Conservation (phyloP, 257 asterid species). For the Plantago elongata region DNA sequence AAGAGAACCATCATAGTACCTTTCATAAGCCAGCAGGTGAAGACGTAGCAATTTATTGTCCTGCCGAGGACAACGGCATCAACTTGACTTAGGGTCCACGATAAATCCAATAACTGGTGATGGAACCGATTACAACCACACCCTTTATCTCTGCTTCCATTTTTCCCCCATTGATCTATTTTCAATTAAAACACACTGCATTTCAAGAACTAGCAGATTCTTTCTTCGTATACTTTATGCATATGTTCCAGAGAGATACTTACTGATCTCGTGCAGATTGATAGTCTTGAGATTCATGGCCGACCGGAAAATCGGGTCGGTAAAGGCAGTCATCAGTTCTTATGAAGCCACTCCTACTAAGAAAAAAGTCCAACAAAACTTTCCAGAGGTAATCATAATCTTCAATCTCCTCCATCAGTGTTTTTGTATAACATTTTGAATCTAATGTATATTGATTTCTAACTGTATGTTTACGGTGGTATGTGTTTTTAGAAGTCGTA, state of each 20-base stretch:
- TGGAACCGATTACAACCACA: conserved; percentile 54
- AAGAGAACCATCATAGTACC: too few relatives aligned
- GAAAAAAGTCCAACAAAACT: conserved; percentile 26
- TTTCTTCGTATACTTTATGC: background rate
- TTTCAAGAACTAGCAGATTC: background rate
- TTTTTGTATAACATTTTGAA: background rate
- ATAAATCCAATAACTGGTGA: conserved; percentile 45
- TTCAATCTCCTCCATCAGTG: background rate
- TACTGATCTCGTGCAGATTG: too few relatives aligned
- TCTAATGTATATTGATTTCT: background rate
- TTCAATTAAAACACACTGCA: conserved; percentile 1
- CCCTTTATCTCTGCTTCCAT: conserved; percentile 23
- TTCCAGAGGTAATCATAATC: conserved; percentile 38
- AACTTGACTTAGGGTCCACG: conserved; percentile 25
- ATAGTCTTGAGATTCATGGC: conserved; percentile 17
- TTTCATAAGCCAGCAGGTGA: too few relatives aligned
- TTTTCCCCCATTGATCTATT: background rate
- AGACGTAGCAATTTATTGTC: too few relatives aligned
- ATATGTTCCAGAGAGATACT: too few relatives aligned
- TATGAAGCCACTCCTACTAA: conserved; percentile 28
- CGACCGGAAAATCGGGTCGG: conserved; percentile 33
- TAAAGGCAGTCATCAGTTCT: conserved; percentile 39
- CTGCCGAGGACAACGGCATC: too few relatives aligned
- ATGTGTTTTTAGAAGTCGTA: conserved; percentile 24
- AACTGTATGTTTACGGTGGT: background rate